These are phyloP conservation scores for Bipolaris sorokiniana DNA, from an alignment of 2,329 filamentous ascomycete genomes.

Conservation along the genomic window DNA sequence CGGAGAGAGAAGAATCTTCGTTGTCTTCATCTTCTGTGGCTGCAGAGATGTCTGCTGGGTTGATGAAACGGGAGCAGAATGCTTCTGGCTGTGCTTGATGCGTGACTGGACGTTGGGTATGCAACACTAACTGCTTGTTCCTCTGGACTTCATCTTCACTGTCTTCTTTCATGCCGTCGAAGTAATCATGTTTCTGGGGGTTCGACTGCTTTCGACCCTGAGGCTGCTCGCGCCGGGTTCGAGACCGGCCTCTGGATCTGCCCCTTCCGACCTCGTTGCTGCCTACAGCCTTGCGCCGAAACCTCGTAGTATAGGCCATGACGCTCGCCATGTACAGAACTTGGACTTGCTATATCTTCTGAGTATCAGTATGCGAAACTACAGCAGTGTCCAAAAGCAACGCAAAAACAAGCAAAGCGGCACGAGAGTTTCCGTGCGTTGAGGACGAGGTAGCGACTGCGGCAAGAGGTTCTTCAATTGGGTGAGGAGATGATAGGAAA, in stretches of 20 bases:
- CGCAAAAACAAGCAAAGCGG: not conserved
- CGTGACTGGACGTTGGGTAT: not conserved
- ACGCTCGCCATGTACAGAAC: too few species aligned
- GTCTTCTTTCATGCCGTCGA: too few species aligned
- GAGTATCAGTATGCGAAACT: not conserved
- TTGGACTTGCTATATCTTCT: not conserved
- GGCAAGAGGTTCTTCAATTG: not conserved
- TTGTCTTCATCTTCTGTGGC: not conserved
- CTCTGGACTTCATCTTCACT: not conserved
- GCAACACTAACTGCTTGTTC: not conserved
- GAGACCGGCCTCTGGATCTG: not conserved
- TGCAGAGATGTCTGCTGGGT: not conserved
- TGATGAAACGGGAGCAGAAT: not conserved
- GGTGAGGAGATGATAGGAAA: not conserved
- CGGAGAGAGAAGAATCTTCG: not conserved
- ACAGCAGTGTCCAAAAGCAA: not conserved
- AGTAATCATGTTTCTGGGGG: not conserved
- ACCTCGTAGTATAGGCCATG: not conserved
- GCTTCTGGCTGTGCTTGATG: not conserved
- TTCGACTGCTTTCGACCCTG: too few species aligned
- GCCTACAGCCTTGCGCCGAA: conserved; percentile 12
- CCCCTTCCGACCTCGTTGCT: conserved; percentile 2
- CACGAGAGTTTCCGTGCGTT: not conserved
- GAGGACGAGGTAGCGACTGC: not conserved
- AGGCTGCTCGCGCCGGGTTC: not conserved